A percentile compares a stretch with the other conserved stretches of the same genome.
Evolutionary conservation across 257 asterid species (phyloP).

Genomic region (Solanum piurae): DNA sequence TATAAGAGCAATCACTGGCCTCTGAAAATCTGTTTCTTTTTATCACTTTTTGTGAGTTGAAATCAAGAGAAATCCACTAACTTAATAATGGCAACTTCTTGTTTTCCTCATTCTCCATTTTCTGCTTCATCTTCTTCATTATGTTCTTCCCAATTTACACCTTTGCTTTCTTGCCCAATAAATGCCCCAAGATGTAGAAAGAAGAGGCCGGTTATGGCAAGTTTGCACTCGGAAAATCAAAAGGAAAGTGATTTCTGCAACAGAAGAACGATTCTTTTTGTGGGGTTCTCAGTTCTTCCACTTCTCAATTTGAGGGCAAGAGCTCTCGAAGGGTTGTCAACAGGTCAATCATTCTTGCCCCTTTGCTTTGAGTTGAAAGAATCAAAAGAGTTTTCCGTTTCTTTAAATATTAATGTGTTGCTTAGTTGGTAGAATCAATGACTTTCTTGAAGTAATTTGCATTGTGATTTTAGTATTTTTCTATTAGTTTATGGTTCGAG

Average conservation of each 20-base stretch:
- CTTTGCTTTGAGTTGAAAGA: background rate
- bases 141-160: constrained; percentile 19
- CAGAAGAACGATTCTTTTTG: constrained; percentile 41
- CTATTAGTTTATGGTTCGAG: background rate
- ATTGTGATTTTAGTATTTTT: background rate
- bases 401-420: background rate
- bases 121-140: constrained; percentile 20
- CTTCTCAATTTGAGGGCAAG: constrained; percentile 29
- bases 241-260: constrained; percentile 19
- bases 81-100: constrained; percentile 20
- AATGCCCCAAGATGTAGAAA: constrained; percentile 15
- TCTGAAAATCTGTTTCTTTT: background rate
- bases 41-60: constrained; percentile 4
- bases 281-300: constrained; percentile 56
- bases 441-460: background rate
- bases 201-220: constrained; percentile 13
- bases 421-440: background rate
- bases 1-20: constrained; percentile 1
- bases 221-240: constrained; percentile 19
- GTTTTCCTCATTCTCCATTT: constrained; percentile 24
- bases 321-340: constrained; percentile 19
- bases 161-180: constrained; percentile 19
- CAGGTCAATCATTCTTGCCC: constrained; percentile 23
- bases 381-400: background rate
- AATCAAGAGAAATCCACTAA: background rate